Evolutionary conservation across 1,284 basidiomycete species (phyloP).

Genomic region (Ceratobasidium sp.): DNA sequence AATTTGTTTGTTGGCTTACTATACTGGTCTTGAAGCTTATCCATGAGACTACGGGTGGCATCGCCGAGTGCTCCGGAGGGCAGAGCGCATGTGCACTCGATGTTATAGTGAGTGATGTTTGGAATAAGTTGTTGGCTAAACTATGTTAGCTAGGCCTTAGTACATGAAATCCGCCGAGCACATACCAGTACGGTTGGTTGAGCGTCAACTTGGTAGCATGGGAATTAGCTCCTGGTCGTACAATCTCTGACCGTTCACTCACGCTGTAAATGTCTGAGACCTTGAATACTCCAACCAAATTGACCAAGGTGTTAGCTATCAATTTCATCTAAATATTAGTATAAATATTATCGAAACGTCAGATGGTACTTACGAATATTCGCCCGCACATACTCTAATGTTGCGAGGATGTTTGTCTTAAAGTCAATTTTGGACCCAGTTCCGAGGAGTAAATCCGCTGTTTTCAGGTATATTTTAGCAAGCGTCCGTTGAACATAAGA

Average conservation of each 20-base stretch:
- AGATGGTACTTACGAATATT: slow-evolving; percentile 55
- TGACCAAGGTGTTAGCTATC: slow-evolving; percentile 45
- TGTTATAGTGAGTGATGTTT: slow-evolving; percentile 54
- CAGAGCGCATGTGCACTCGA: slow-evolving; percentile 56
- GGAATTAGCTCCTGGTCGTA: neutral
- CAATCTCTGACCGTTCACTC: slow-evolving; percentile 44
- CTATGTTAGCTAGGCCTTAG: neutral
- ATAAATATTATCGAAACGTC: neutral
- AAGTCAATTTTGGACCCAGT: slow-evolving; percentile 55
- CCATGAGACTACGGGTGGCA: slow-evolving; percentile 57
- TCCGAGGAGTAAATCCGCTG: slow-evolving; percentile 51
- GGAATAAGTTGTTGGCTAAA: slow-evolving; percentile 52
- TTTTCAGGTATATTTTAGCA: too few relatives aligned
- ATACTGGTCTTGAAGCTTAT: slow-evolving; percentile 56
- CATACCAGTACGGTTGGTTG: slow-evolving; percentile 55
- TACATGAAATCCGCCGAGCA: neutral
- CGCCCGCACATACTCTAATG: slow-evolving; percentile 55
- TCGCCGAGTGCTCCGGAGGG: slow-evolving; percentile 56
- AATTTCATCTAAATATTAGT: slow-evolving; percentile 46
- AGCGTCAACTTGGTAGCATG: slow-evolving; percentile 32
- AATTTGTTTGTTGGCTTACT: slow-evolving; percentile 21
- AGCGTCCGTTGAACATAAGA: neutral
- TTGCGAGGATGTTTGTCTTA: slow-evolving; percentile 54
- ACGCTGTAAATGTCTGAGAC: slow-evolving; percentile 58
- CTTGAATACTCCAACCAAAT: slow-evolving; percentile 56